phyloP scores from a whole-genome alignment of 106 monocot genomes.

The Dendrobium chrysotoxum region DNA sequence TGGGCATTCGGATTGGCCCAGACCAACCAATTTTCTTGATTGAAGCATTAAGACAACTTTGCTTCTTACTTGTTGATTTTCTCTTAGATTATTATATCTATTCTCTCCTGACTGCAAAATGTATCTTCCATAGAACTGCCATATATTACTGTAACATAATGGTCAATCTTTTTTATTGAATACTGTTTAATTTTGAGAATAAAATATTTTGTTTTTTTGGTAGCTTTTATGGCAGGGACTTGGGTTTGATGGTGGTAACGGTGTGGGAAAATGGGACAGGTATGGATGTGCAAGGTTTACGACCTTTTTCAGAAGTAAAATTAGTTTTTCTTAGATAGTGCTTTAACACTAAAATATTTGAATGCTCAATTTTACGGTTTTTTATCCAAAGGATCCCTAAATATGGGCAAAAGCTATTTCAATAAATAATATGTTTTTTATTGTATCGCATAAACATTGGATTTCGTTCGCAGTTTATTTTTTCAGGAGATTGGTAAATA shows the following conservation, averaged over 20 bases:
- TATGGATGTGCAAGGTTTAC: slow-evolving; percentile 11
- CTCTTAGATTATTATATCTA: neutral
- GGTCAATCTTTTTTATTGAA: neutral
- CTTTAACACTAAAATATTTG: neutral
- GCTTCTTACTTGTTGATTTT: neutral
- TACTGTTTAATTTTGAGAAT: neutral
- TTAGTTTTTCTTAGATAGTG: neutral
- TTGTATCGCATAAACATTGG: neutral
- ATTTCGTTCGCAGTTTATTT: neutral
- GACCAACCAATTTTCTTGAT: neutral
- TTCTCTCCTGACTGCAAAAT: neutral
- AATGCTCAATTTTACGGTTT: neutral
- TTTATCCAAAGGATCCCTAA: neutral
- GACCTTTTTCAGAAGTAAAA: neutral
- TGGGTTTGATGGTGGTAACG: slow-evolving; percentile 63
- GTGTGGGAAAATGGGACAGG: slow-evolving; percentile 79
- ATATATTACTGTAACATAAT: slow-evolving; percentile 2
- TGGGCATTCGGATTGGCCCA: neutral
- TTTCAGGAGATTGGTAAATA: neutral
- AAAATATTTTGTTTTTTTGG: neutral
- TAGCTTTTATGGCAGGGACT: slow-evolving; percentile 93
- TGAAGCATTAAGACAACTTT: neutral
- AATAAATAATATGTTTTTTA: neutral
- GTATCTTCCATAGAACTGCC: neutral
- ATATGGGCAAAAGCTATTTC: neutral